Evolutionary conservation across 78 protist genomes (phyloP), one percentile per base, ranked within the genome.

Genomic region (Bodo saltans): DNA sequence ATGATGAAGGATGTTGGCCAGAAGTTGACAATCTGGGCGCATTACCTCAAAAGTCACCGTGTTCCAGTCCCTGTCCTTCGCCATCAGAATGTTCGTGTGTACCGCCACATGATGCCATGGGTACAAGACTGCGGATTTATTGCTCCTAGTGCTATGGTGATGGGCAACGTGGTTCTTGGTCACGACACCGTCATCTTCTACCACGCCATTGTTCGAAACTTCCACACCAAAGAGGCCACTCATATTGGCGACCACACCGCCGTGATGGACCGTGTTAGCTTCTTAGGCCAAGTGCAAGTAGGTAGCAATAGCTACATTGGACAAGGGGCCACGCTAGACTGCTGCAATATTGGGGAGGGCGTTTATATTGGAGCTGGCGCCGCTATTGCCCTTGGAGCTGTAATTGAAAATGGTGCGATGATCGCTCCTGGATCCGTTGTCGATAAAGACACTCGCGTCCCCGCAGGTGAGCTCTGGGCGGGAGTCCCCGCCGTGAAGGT

Each of bases 131-230:
- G 8, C 23, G 3, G 42, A 23, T 79, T 79, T 23, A 39, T 79
- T 29, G 84, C 84, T 12, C 84, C 84, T 29, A 37, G 21, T 27
- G 84, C 84, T 3, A 0, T 74, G 0, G 68, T 79, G 42, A n/a
- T 79, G 29, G 84, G 84, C 34, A 32, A 30, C 40, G 84, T 79
- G 28, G 35, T 1, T 3, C 11, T 79, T 26, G 4, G 35, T 1
- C 35, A 37, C 34, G 28, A 0, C 28, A 26, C 75, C 23, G 67
- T 74, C 26, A 67, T 79, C 37, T 79, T 72, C 74, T 78, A 60
- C 41, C n/a, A 28, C 37, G 0, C 39, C 26, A 47, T 47, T 1
- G 42, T 75, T 3, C 81, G 81, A 2, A 47, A 47, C 33, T 2
- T 30, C n/a, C 60, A 47, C 60, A 47, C 60, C 42, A 37, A 0